Evolutionary conservation across 2,329 filamentous ascomycete genomes (phyloP).

Genomic region (Aspergillus pseudoterreus): DNA sequence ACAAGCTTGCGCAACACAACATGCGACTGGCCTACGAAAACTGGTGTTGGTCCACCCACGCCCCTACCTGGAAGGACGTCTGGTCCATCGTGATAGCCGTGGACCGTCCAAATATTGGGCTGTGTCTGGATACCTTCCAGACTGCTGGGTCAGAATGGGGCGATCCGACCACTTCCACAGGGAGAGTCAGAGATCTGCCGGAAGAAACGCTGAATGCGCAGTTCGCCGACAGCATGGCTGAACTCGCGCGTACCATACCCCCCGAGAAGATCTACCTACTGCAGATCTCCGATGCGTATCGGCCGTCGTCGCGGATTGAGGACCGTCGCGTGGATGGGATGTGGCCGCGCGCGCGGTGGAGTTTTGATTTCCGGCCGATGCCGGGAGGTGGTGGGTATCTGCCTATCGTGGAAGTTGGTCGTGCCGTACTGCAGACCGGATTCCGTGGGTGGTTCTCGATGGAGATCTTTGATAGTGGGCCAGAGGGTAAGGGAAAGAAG

Average conservation of each 20-base stretch:
- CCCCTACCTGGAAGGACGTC: slow-evolving; percentile 64
- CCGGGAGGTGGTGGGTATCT: slow-evolving; percentile 70
- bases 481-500: slow-evolving; percentile 51
- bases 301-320: slow-evolving; percentile 54
- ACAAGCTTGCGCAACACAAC: slow-evolving; percentile 55
- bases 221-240: slow-evolving; percentile 54
- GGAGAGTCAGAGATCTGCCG: slow-evolving; percentile 50
- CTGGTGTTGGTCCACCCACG: slow-evolving; percentile 75
- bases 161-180: slow-evolving; percentile 63
- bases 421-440: slow-evolving; percentile 64
- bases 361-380: slow-evolving; percentile 65
- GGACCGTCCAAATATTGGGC: slow-evolving; percentile 62
- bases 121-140: slow-evolving; percentile 78
- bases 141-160: slow-evolving; percentile 69
- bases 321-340: slow-evolving; percentile 52
- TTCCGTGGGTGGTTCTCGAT: slow-evolving; percentile 65
- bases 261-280: slow-evolving; percentile 69
- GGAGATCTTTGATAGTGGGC: slow-evolving; percentile 65
- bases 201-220: slow-evolving; percentile 46
- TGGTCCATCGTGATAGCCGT: slow-evolving; percentile 65
- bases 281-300: slow-evolving; percentile 73
- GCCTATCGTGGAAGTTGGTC: slow-evolving; percentile 61
- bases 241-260: slow-evolving; percentile 57
- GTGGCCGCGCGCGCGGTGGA: slow-evolving; percentile 65
- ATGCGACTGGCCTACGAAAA: slow-evolving; percentile 72